phyloP scores from a whole-genome alignment of 2,329 filamentous ascomycete genomes.

The Hypoxylon sp. region DNA sequence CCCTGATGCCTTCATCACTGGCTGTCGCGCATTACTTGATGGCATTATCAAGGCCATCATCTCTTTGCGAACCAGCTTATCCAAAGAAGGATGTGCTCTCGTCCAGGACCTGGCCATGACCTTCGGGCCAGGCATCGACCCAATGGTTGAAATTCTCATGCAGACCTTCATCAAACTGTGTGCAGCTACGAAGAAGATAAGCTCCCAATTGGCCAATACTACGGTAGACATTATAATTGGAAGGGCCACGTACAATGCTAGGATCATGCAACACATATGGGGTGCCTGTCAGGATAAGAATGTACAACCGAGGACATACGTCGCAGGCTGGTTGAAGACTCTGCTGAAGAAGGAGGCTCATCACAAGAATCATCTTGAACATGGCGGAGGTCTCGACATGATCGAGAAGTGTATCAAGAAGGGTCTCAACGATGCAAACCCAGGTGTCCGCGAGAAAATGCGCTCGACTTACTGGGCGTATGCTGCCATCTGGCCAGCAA shows the following conservation, averaged over 20 bases:
- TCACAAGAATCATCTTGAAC: slow-evolving; percentile 87
- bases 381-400: slow-evolving; percentile 84
- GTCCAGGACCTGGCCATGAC: slow-evolving; percentile 87
- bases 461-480: slow-evolving; percentile 91
- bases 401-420: slow-evolving; percentile 92
- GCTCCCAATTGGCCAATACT: slow-evolving; percentile 83
- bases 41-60: slow-evolving; percentile 88
- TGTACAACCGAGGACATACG: slow-evolving; percentile 84
- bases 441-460: slow-evolving; percentile 88
- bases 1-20: slow-evolving; percentile 76
- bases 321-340: slow-evolving; percentile 86
- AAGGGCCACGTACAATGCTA: slow-evolving; percentile 82
- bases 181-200: slow-evolving; percentile 92
- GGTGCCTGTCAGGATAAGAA: slow-evolving; percentile 93
- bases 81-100: slow-evolving; percentile 85
- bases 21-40: slow-evolving; percentile 82
- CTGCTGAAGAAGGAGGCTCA: slow-evolving; percentile 81
- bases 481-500: slow-evolving; percentile 80
- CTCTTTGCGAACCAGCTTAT: slow-evolving; percentile 90
- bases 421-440: slow-evolving; percentile 90
- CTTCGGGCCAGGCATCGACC: slow-evolving; percentile 84
- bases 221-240: slow-evolving; percentile 87
- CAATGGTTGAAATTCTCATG: slow-evolving; percentile 90
- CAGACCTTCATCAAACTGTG: slow-evolving; percentile 92
- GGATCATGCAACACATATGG: slow-evolving; percentile 89